Conservation (phyloP, 257 asterid genomes). For the Gentiana macrophylla region DNA sequence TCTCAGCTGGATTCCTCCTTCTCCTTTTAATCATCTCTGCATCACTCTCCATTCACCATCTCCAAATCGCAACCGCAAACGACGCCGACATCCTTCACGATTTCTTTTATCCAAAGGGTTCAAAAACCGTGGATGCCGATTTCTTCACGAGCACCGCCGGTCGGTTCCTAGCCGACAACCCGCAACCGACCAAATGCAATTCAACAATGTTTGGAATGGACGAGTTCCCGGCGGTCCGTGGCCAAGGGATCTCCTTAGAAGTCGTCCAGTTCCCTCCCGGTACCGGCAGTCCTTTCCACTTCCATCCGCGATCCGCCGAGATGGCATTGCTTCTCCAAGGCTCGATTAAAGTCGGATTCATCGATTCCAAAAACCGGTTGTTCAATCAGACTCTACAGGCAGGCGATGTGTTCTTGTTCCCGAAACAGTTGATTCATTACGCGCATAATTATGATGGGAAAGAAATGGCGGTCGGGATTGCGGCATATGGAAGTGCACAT, state of each 20-base stretch:
- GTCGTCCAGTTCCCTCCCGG: slow-evolving; percentile 17
- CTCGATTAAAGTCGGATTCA: slow-evolving; percentile 17
- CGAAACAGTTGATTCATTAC: slow-evolving; percentile 19
- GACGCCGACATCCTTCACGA: no score
- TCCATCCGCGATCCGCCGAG: slow-evolving; percentile 33
- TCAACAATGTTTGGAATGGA: slow-evolving; percentile 2
- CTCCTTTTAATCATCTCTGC: no score
- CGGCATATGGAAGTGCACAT: slow-evolving; percentile 20
- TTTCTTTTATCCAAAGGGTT: no score
- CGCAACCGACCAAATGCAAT: not conserved
- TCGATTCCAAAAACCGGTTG: slow-evolving; percentile 10
- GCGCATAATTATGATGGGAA: slow-evolving; percentile 10
- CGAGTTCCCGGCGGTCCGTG: slow-evolving; percentile 15
- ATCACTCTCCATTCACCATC: no score
- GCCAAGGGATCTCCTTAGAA: slow-evolving; percentile 19
- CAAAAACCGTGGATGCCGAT: not conserved
- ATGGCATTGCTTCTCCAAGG: slow-evolving; percentile 17
- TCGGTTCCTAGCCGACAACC: slow-evolving; percentile 11
- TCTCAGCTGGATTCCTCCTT: no score
- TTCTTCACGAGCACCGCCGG: slow-evolving; percentile 13
- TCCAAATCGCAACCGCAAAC: no score
- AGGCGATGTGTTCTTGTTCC: slow-evolving; percentile 10
- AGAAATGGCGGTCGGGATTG: slow-evolving; percentile 7
- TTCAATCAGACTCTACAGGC: slow-evolving; percentile 17
- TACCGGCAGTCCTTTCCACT: slow-evolving; percentile 49